phyloP scores from a whole-genome alignment of 805 yeast species.

The Starmera amethionina region DNA sequence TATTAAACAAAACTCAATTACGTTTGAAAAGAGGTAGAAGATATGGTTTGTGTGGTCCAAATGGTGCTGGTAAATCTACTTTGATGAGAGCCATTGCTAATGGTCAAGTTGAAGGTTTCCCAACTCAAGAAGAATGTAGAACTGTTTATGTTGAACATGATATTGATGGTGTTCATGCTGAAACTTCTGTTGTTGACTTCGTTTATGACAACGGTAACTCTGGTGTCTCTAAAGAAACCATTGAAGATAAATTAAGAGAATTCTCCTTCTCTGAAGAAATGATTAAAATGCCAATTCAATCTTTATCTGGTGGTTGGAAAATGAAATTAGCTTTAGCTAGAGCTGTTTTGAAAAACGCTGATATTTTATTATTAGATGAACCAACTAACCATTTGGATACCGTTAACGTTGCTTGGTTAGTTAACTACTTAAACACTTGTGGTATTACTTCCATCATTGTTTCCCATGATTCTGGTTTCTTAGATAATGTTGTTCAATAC shows the following conservation, averaged over 20 bases:
- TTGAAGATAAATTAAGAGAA: slow-evolving; percentile 69
- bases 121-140: slow-evolving; percentile 97
- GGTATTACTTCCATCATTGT: slow-evolving; percentile 97
- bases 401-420: slow-evolving; percentile 99
- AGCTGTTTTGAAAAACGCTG: slow-evolving; percentile 98
- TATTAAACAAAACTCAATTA: slow-evolving; percentile 98
- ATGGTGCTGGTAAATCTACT: slow-evolving; percentile 99
- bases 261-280: slow-evolving; percentile 92
- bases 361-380: slow-evolving; percentile 95
- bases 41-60: slow-evolving; percentile 99
- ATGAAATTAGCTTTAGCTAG: slow-evolving; percentile 99
- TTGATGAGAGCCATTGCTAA: slow-evolving; percentile 95
- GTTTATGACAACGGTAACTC: slow-evolving; percentile 70
- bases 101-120: slow-evolving; percentile 99
- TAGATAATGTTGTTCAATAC: slow-evolving; percentile 95
- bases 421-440: slow-evolving; percentile 97
- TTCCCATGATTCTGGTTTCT: slow-evolving; percentile 99
- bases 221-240: slow-evolving; percentile 65
- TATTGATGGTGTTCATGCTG: slow-evolving; percentile 97
- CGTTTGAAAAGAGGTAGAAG: slow-evolving; percentile 98
- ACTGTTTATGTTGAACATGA: slow-evolving; percentile 99
- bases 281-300: slow-evolving; percentile 88
- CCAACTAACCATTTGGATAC: slow-evolving; percentile 99
- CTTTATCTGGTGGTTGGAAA: slow-evolving; percentile 99
- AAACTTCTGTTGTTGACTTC: slow-evolving; percentile 87